Percentiles rank a stretch among this genome's conserved stretches.
phyloP scores from a whole-genome alignment of 257 asterid species.

The Nicotiana tomentosiformis region DNA sequence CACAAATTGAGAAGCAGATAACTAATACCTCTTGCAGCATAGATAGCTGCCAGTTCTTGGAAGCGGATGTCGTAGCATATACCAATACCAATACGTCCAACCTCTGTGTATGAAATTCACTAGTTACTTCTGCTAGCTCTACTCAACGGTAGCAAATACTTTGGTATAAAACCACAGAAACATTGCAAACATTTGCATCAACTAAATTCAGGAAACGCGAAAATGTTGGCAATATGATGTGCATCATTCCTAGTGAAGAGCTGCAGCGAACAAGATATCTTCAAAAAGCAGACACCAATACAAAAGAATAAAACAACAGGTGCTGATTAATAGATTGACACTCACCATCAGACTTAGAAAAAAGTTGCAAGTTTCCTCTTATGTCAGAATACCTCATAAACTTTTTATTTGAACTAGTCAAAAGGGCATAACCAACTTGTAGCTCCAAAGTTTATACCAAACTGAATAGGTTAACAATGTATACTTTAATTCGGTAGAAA shows the following conservation, averaged over 20 bases:
- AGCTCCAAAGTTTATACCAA: not conserved
- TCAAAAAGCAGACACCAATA: not conserved
- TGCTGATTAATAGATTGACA: not conserved
- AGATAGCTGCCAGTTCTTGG: slow-evolving; percentile 78
- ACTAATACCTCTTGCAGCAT: slow-evolving; percentile 73
- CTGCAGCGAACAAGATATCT: not conserved
- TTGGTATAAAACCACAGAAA: not conserved
- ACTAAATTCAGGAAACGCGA: not conserved
- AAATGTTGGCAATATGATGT: not conserved
- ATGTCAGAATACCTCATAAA: not conserved
- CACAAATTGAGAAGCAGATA: slow-evolving; percentile 8
- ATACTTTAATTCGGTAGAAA: slow-evolving; percentile 9
- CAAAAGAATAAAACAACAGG: not conserved
- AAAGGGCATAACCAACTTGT: not conserved
- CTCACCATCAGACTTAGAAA: not conserved
- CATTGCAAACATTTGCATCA: not conserved
- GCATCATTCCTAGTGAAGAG: not conserved
- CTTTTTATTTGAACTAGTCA: not conserved
- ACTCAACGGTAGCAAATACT: slow-evolving; percentile 4
- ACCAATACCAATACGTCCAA: slow-evolving; percentile 85
- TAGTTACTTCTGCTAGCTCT: slow-evolving; percentile 2
- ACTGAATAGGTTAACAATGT: not conserved
- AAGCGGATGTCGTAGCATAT: slow-evolving; percentile 84
- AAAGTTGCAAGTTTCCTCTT: not conserved
- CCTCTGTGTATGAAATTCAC: slow-evolving; percentile 43